Conservation (phyloP, 1,284 basidiomycete genomes). For the Phellopilus nigrolimitatus region DNA sequence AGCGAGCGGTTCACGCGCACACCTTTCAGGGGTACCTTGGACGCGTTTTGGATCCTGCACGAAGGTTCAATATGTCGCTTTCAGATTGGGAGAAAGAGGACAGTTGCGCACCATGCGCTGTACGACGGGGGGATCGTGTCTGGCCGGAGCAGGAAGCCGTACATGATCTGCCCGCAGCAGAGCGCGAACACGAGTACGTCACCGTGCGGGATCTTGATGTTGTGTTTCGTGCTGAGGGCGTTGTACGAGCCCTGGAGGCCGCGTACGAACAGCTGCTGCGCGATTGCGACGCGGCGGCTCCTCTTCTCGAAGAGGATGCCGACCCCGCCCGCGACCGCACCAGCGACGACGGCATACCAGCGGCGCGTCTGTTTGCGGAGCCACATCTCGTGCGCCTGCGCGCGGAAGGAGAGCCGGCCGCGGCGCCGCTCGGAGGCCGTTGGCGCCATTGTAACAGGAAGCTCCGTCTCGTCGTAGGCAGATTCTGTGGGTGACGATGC, state of each 20-base stretch:
- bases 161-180: slow-evolving; percentile 88
- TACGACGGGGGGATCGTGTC: slow-evolving; percentile 83
- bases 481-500: slow-evolving; percentile 15
- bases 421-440: slow-evolving; percentile 29
- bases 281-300: slow-evolving; percentile 66
- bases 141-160: slow-evolving; percentile 75
- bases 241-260: slow-evolving; percentile 86
- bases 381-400: slow-evolving; percentile 57
- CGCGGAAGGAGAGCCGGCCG: slow-evolving; percentile 54
- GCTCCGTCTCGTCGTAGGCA: slow-evolving; percentile 20
- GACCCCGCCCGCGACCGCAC: slow-evolving; percentile 76
- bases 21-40: slow-evolving; percentile 57
- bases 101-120: slow-evolving; percentile 61
- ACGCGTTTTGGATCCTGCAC: slow-evolving; percentile 55
- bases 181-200: slow-evolving; percentile 80
- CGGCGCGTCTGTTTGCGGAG: slow-evolving; percentile 61
- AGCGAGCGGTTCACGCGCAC: slow-evolving; percentile 61
- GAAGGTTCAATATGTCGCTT: background rate
- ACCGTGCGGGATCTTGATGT: slow-evolving; percentile 79
- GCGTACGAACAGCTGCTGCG: slow-evolving; percentile 88
- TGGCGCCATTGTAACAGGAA: slow-evolving; percentile 18
- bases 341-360: slow-evolving; percentile 90
- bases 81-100: no score
- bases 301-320: slow-evolving; percentile 81
- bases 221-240: slow-evolving; percentile 57